phyloP scores from a whole-genome alignment of 75 land plant species.

The Picea sitchensis region DNA sequence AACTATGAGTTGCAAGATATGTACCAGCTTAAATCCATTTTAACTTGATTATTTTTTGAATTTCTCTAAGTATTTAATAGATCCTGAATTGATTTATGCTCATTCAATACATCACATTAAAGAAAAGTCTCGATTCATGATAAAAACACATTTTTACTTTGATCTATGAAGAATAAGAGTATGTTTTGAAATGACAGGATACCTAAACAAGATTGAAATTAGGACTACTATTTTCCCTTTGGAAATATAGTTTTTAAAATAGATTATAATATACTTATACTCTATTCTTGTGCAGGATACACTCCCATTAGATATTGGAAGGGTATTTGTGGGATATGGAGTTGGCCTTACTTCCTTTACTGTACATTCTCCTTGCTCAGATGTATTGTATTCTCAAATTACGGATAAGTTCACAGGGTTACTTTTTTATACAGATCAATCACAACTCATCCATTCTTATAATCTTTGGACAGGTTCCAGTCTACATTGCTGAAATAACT shows the following conservation, averaged over 20 bases:
- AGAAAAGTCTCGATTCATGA: background rate
- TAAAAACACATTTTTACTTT: background rate
- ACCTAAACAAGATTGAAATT: background rate
- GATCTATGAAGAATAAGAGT: background rate
- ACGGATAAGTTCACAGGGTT: background rate
- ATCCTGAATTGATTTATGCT: too few species aligned
- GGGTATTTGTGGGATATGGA: conserved; percentile 55
- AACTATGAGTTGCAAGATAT: too few species aligned
- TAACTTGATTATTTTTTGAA: too few species aligned
- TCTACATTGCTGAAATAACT: conserved; percentile 81
- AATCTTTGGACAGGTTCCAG: conserved; percentile 55
- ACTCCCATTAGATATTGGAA: conserved; percentile 54
- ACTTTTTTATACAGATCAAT: too few species aligned
- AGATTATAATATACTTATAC: background rate
- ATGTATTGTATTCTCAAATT: background rate
- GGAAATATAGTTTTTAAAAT: background rate
- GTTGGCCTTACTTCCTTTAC: conserved; percentile 66
- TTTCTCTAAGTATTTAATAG: too few species aligned
- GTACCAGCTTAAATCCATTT: too few species aligned
- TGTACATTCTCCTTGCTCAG: conserved; percentile 23
- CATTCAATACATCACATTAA: background rate
- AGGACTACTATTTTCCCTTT: background rate
- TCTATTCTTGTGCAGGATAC: conserved; percentile 28
- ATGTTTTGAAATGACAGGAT: background rate
- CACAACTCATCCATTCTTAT: background rate